phyloP scores from a whole-genome alignment of 2,329 filamentous ascomycete species.

The Xylaria sp. region DNA sequence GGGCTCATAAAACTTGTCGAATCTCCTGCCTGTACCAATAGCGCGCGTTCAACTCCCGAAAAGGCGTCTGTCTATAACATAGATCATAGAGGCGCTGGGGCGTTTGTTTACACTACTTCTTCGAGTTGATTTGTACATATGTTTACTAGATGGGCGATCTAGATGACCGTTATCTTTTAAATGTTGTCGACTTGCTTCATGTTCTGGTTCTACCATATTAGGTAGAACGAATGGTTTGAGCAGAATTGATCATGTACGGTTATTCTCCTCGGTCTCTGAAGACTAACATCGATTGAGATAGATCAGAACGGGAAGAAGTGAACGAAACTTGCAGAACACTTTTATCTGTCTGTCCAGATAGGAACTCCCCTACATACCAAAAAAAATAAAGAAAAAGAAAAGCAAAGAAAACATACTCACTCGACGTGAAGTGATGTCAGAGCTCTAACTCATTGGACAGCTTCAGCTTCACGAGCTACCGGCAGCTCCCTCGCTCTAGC shows the following conservation, averaged over 20 bases:
- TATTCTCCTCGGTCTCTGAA: too few relatives aligned
- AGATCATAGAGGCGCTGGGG: conserved; percentile 11
- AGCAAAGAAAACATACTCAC: too few relatives aligned
- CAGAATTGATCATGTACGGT: too few relatives aligned
- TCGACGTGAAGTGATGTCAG: too few relatives aligned
- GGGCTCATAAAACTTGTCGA: background rate
- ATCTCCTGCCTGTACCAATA: conserved; percentile 10
- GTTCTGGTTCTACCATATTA: background rate
- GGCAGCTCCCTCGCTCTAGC: background rate
- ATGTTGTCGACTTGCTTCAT: background rate
- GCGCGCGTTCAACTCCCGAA: background rate
- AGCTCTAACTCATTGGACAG: too few relatives aligned
- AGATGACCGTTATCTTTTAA: background rate
- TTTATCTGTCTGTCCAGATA: too few relatives aligned
- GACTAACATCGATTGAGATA: too few relatives aligned
- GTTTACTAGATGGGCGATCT: conserved; percentile 10
- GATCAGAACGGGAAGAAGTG: too few relatives aligned
- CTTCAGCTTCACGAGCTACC: too few relatives aligned
- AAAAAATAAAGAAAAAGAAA: too few relatives aligned
- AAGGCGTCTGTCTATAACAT: background rate
- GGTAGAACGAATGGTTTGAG: background rate
- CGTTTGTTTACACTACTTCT: conserved; percentile 7
- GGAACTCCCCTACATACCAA: too few relatives aligned
- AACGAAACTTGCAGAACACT: too few relatives aligned
- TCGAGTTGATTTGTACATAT: conserved; percentile 17